phyloP scores from a whole-genome alignment of 768 basidiomycete species.

The Galerina marginata region DNA sequence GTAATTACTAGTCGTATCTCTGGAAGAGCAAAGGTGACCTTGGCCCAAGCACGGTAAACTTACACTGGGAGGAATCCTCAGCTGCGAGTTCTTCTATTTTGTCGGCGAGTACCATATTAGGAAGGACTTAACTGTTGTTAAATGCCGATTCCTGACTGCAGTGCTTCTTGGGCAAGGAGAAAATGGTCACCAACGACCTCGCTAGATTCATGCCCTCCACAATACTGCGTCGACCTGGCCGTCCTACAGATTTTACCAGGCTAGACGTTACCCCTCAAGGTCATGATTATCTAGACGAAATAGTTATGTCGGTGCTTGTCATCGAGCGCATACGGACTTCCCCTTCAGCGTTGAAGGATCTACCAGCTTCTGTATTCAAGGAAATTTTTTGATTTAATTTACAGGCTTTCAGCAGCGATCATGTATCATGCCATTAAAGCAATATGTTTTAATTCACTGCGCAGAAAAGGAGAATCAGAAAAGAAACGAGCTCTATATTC shows the following conservation, averaged over 20 bases:
- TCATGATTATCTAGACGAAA: slow-evolving; percentile 47
- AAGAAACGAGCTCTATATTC: background rate
- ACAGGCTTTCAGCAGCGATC: background rate
- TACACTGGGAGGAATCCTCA: slow-evolving; percentile 22
- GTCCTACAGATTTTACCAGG: slow-evolving; percentile 36
- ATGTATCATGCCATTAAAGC: slow-evolving; percentile 71
- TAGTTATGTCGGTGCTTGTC: slow-evolving; percentile 46
- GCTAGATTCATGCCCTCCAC: slow-evolving; percentile 45
- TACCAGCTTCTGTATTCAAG: slow-evolving; percentile 19
- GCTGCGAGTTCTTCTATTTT: slow-evolving; percentile 14
- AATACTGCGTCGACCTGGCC: slow-evolving; percentile 39
- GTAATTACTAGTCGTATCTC: slow-evolving; percentile 17
- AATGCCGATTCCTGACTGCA: slow-evolving; percentile 13
- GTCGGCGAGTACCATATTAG: background rate
- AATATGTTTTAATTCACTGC: slow-evolving; percentile 81
- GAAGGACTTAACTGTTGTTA: background rate
- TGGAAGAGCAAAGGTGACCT: slow-evolving; percentile 21
- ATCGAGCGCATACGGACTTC: slow-evolving; percentile 47
- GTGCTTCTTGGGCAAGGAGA: slow-evolving; percentile 49
- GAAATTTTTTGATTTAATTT: slow-evolving; percentile 12
- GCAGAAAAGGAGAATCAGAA: slow-evolving; percentile 6
- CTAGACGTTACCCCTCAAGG: slow-evolving; percentile 45
- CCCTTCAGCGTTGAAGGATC: slow-evolving; percentile 29
- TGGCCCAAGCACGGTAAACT: slow-evolving; percentile 9
- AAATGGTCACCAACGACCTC: slow-evolving; percentile 34